phyloP scores from a whole-genome alignment of 306 rosid genomes.

The Casuarina equisetifolia region DNA sequence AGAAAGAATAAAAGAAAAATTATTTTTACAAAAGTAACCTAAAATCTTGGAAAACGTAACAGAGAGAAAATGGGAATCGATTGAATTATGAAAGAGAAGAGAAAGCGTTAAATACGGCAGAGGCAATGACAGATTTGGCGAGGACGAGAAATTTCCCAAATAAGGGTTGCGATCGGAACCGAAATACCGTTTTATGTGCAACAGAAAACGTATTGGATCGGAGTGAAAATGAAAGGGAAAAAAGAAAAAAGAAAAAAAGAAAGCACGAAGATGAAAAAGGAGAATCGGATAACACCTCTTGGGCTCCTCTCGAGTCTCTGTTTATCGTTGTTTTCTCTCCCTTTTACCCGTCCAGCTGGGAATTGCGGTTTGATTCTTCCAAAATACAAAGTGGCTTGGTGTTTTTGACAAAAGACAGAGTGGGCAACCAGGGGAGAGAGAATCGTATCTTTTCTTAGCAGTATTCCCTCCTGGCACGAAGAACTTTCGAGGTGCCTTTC shows the following conservation, averaged over 20 bases:
- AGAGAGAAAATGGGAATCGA: background rate
- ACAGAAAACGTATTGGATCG: background rate
- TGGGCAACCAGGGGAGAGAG: background rate
- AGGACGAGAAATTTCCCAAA: conserved; percentile 10
- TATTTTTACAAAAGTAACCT: background rate
- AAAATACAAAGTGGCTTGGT: background rate
- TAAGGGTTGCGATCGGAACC: conserved; percentile 29
- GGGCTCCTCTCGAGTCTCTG: background rate
- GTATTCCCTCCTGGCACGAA: background rate
- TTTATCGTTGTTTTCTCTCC: background rate
- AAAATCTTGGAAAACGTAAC: background rate
- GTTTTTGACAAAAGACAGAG: background rate
- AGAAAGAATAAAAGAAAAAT: conserved; percentile 1
- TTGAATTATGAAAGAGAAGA: background rate
- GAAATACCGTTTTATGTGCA: conserved; percentile 24
- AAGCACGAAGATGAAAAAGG: background rate
- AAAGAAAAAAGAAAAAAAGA: background rate
- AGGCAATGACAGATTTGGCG: conserved; percentile 10
- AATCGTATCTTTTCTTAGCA: background rate
- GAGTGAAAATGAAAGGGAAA: background rate
- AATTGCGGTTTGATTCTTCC: background rate
- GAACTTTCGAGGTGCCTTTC: no score
- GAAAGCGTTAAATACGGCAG: conserved; percentile 1
- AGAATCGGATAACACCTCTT: background rate
- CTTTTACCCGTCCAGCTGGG: background rate